A percentile compares a stretch with the other conserved stretches of the same genome.
These are phyloP conservation scores for Fusarium sp. DNA, from an alignment of 2,329 filamentous ascomycete species.

Conservation along the genomic window DNA sequence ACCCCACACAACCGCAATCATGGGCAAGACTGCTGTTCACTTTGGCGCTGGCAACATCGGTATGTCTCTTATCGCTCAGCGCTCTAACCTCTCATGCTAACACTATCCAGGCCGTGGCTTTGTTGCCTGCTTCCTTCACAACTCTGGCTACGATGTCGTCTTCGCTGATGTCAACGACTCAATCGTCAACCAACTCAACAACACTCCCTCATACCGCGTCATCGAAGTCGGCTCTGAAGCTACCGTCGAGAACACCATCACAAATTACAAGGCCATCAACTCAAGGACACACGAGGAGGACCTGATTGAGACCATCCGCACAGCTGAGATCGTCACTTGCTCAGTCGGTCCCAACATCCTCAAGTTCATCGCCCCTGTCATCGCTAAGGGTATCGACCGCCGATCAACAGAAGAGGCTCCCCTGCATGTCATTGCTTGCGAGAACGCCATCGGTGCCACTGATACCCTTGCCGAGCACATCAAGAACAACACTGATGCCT, in stretches of 20 bases:
- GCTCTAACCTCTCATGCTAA: constrained; percentile 15
- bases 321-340: constrained; percentile 92
- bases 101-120: constrained; percentile 72
- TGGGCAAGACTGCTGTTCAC: constrained; percentile 77
- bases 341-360: constrained; percentile 96
- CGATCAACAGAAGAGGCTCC: constrained; percentile 73
- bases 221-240: constrained; percentile 91
- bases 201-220: constrained; percentile 82
- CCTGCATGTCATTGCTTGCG: constrained; percentile 93
- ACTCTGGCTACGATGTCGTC: constrained; percentile 94
- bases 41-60: constrained; percentile 90
- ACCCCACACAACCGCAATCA: constrained; percentile 45
- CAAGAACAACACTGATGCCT: constrained; percentile 76
- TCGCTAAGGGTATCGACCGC: constrained; percentile 90
- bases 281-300: constrained; percentile 85
- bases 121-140: constrained; percentile 90
- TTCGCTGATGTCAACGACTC: constrained; percentile 93
- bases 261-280: constrained; percentile 97
- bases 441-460: constrained; percentile 96
- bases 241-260: constrained; percentile 83
- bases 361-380: constrained; percentile 94
- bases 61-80: constrained; percentile 46
- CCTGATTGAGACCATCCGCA: constrained; percentile 84
- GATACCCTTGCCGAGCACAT: constrained; percentile 87
- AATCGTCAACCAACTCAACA: constrained; percentile 83